Conservation (phyloP, 2,329 filamentous ascomycete genomes). For the Zelopaecilomyces penicillatus region DNA sequence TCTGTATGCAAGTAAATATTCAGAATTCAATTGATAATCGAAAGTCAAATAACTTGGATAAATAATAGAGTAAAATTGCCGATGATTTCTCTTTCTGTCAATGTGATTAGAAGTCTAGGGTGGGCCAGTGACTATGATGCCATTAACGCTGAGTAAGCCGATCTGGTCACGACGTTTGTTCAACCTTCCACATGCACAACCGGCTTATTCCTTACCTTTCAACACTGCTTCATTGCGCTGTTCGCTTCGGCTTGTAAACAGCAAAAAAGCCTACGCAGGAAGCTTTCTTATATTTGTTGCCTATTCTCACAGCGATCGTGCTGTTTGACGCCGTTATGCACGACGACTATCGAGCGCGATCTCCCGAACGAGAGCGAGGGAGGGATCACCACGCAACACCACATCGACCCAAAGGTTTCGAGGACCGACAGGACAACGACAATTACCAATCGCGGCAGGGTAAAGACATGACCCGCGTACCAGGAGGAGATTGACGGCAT, state of each 20-base stretch:
- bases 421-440: conserved; percentile 26
- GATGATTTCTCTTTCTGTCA: too few relatives aligned
- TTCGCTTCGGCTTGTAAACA: not conserved
- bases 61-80: too few relatives aligned
- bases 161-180: not conserved
- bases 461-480: conserved; percentile 34
- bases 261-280: conserved; percentile 1
- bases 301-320: conserved; percentile 7
- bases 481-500: conserved; percentile 16
- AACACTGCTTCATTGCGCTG: not conserved
- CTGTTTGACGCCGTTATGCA: conserved; percentile 30
- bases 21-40: too few relatives aligned
- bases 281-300: not conserved
- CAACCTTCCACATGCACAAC: not conserved
- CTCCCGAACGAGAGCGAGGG: conserved; percentile 21
- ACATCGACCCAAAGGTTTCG: conserved; percentile 14
- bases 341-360: conserved; percentile 30
- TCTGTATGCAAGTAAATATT: too few relatives aligned
- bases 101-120: too few relatives aligned
- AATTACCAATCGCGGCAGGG: conserved; percentile 42
- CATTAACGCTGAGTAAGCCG: not conserved
- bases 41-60: too few relatives aligned
- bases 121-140: too few relatives aligned
- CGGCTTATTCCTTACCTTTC: not conserved
- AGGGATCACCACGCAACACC: conserved; percentile 11